Base-by-base conservation (phyloP, 2,329 filamentous ascomycete genomes). In the Venturia nashicola region DNA sequence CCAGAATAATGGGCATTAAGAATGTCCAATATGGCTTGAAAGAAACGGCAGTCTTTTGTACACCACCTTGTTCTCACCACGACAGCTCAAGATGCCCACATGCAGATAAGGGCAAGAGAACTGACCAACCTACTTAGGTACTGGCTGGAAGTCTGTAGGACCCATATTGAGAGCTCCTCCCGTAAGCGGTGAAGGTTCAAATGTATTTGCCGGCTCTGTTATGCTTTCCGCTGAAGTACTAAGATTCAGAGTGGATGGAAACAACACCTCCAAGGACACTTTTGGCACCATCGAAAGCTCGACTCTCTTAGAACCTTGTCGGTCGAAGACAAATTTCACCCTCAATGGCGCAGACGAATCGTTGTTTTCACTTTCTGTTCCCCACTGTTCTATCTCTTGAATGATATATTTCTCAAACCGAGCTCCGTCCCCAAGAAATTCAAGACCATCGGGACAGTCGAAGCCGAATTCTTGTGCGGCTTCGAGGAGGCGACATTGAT, bases 401-500 rank as follows among this genome's bases (percentile, higher is more conserved):
- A 61, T 1, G 32, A 20, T 5, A 23, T 54, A 40, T 36, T 40
- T 36, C 39, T 46, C 27, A 61, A 44, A 60, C 1, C 8, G 39
- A 43, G 23, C 6, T n/a, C 59, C 59, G 11, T 60, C 59, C 6
- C 36, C n/a, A 27, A 60, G 42, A 23, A 60, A 44, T 9, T 23
- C 12, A 8, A 60, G 20, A 14, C 14, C 59, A 8, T 60, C 42
- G n/a, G 36, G 9, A 39, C 36, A 43, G 11, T 60, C 36, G 32
- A 36, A 57, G 8, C 51, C 51, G 12, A 63, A 63, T 14, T 46
- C n/a, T 20, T 39, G 12, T 23, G 81, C 79, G 54, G 81, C 78
- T 69, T 78, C 81, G n/a, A 91, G 78, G 72, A 96, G 82, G 62
- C 91, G 87, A 72, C 92, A 88, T 57, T 85, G 83, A 73, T 96